Evolutionary conservation across 371 early-diverging fungal species (phyloP), one percentile per base, ranked within the genome.

Genomic region (Saksenaea oblongispora): DNA sequence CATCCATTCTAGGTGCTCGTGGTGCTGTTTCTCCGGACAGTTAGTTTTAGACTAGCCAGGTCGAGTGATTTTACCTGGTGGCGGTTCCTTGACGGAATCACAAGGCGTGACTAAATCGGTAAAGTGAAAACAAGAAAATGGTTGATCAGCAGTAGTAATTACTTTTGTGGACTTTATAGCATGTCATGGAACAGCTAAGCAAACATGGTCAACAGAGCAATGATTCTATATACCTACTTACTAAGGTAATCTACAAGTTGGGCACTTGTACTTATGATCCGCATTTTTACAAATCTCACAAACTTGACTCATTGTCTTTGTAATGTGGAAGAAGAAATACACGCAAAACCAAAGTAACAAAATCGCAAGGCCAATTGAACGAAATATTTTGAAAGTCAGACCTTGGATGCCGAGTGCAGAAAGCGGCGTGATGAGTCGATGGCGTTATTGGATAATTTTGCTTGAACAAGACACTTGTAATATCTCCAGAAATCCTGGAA

Each of bases 101-200:
- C 62, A 54, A 54, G 44, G 54, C 14, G 56, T 41, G 13, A 24
- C 57, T 56, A 34, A 36, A 56, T 17, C 17, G 22, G 3, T 18
- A 47, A 17, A 47, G 51, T 17, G 22, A 47, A 47, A 56, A 56
- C 22, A 9, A 18, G 11, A 14, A 56, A n/a, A 31, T 4, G 36
- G 14, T 58, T 54, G 22, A 51, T 22, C 34, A 17, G 15, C 17
- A 15, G 31, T 13, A 22, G 13, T 10, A 1, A 9, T 55, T 71
- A 79, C 79, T 66, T 66, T 76, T 76, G 63, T 80, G 80, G 54
- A 69, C 62, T 35, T 80, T 80, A 44, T 67, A 80, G 53, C 80
- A 80, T 9, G 58, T 59, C 22, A 76, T 58, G 26, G 80, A 80
- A 51, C 80, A 80, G 18, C 77, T 79, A 34, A 31, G 24, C 9